Conservation (phyloP, 2,329 filamentous ascomycete genomes). For the Penicillium sp. region DNA sequence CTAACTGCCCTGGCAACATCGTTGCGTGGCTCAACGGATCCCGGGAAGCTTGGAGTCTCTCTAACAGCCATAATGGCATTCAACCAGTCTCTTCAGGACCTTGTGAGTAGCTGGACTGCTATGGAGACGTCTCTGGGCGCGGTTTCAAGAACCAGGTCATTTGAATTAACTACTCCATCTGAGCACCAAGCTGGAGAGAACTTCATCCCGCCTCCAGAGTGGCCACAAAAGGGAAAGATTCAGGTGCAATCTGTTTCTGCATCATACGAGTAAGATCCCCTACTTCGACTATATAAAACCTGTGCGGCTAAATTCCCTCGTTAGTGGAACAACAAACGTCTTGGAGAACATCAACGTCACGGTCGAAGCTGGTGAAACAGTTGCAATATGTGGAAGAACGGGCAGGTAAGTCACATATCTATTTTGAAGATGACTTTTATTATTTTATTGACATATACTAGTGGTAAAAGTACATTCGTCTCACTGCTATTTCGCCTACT, state of each 20-base stretch:
- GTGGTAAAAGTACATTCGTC: conserved; percentile 1
- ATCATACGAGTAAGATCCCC: conserved; percentile 6
- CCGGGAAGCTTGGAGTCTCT: conserved; percentile 51
- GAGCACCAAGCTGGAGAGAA: conserved; percentile 3
- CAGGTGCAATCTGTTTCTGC: neutral
- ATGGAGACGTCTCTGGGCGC: conserved; percentile 58
- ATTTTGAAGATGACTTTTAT: no score
- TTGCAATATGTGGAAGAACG: conserved; percentile 8
- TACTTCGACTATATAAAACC: neutral
- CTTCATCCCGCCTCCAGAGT: neutral
- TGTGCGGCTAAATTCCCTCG: neutral
- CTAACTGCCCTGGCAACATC: conserved; percentile 49
- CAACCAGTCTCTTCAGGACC: conserved; percentile 47
- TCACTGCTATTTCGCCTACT: conserved; percentile 45
- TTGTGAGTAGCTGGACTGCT: conserved; percentile 54
- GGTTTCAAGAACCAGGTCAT: conserved; percentile 31
- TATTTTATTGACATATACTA: neutral
- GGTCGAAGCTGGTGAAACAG: neutral
- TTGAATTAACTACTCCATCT: neutral
- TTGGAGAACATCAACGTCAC: conserved; percentile 4
- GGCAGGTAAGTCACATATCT: conserved; percentile 1
- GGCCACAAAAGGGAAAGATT: neutral
- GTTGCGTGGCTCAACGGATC: conserved; percentile 38
- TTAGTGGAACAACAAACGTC: neutral
- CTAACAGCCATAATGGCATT: conserved; percentile 53